phyloP scores from a whole-genome alignment of 345 rosid species.

The Lepidium sativum region DNA sequence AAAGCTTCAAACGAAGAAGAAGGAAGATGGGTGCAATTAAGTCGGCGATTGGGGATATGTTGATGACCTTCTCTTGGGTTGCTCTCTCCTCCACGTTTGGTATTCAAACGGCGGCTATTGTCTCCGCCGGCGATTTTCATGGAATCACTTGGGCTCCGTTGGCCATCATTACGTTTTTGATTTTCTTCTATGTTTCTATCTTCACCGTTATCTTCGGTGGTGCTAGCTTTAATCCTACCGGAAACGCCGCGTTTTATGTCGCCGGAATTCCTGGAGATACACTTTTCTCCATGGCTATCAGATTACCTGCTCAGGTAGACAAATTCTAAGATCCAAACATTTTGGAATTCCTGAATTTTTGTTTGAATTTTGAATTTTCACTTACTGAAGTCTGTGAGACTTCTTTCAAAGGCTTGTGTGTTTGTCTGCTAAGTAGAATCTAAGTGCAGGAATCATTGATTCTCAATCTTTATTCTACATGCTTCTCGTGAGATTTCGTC shows the following conservation, averaged over 20 bases:
- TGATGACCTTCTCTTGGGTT: constrained; percentile 74
- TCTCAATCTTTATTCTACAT: constrained; percentile 2
- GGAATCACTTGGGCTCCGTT: constrained; percentile 43
- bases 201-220: constrained; percentile 68
- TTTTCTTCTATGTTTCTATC: constrained; percentile 59
- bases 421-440: constrained; percentile 4
- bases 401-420: background rate
- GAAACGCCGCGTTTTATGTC: constrained; percentile 72
- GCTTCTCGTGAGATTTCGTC: constrained; percentile 1
- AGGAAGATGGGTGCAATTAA: constrained; percentile 49
- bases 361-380: background rate
- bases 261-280: constrained; percentile 71
- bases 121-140: constrained; percentile 40
- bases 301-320: constrained; percentile 85
- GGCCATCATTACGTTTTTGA: constrained; percentile 41
- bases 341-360: background rate
- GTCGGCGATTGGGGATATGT: constrained; percentile 61
- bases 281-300: constrained; percentile 77
- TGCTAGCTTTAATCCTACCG: constrained; percentile 90
- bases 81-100: constrained; percentile 59
- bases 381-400: background rate
- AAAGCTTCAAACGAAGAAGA: background rate
- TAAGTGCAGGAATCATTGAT: background rate
- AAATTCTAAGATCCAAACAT: background rate
- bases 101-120: constrained; percentile 41